phyloP scores from a whole-genome alignment of 257 asterid genomes.

The Rauvolfia tetraphylla region DNA sequence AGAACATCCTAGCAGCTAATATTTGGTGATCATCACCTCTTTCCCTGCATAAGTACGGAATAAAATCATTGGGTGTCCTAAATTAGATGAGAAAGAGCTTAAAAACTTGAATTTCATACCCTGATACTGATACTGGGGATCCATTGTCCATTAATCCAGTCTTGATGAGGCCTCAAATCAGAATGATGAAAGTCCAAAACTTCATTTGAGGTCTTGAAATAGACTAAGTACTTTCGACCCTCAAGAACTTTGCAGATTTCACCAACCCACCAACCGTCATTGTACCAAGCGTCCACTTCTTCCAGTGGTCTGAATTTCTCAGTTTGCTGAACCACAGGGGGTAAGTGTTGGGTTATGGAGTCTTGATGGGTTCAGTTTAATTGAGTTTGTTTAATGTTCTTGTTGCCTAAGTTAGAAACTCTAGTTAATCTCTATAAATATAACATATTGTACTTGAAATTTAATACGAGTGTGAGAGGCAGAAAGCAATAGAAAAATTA shows the following conservation, averaged over 20 bases:
- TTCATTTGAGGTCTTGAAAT: slow-evolving; percentile 33
- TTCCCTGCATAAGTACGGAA: not conserved
- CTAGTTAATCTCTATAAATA: too few species aligned
- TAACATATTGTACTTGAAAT: too few species aligned
- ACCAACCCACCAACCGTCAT: slow-evolving; percentile 60
- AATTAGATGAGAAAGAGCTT: not conserved
- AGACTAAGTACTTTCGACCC: slow-evolving; percentile 35
- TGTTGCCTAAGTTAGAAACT: too few species aligned
- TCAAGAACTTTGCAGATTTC: slow-evolving; percentile 32
- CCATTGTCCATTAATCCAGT: slow-evolving; percentile 55
- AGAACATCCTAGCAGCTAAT: not conserved
- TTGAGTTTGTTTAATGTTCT: too few species aligned
- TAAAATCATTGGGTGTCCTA: not conserved
- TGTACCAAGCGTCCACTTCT: slow-evolving; percentile 54
- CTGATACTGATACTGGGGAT: slow-evolving; percentile 24
- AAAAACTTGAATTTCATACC: slow-evolving; percentile 21
- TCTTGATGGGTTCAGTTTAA: too few species aligned
- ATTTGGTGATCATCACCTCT: not conserved
- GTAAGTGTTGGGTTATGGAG: too few species aligned
- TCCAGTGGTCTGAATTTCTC: slow-evolving; percentile 38
- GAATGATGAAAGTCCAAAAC: slow-evolving; percentile 44
- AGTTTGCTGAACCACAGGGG: slow-evolving; percentile 28
- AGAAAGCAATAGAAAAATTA: too few species aligned
- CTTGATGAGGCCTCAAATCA: slow-evolving; percentile 57
- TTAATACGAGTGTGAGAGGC: too few species aligned